Base-by-base conservation (phyloP, 306 rosid species). In the Astragalus glycyphyllos region DNA sequence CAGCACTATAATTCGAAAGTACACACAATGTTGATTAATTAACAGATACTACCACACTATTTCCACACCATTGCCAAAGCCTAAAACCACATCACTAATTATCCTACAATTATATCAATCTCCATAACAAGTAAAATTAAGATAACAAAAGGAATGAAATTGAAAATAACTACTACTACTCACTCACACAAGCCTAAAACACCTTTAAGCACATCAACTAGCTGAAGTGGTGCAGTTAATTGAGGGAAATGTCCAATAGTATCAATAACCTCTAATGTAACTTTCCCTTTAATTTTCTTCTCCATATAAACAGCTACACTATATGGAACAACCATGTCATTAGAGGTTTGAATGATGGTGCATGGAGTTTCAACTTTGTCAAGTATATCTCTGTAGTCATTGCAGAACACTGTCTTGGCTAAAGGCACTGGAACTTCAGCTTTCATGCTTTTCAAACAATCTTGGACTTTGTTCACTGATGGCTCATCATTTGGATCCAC, bases 241-340 rank as follows among this genome's bases (percentile, higher is more conserved):
- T 86, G 92, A 48, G 99, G 99, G 79, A 87, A 87, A 66, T 94
- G 99, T 0, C 97, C 97, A 11, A 50, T 6, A 7, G 80, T 14
- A 6, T 80, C 79, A 3, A 94, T 69, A 46, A 85, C 20, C 83
- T 83, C 82, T 80, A 91, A 81, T 17, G 84, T 80, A 53, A 84
- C 75, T 15, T 83, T 70, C 40, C 77, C 95, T 84, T 83, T 87
- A 46, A 94, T 89, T 48, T 83, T 89, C 77, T 82, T 82, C 61
- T 84, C 84, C 89, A 94, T 87, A 82, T 77, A 94, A 35, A 73
- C 17, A 0, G 87, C 87, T 11, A 83, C 95, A 9, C 85, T 84
- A 40, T 50, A 60, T 38, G 99, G 97, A 76, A 69, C 94, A 6
- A 59, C 91, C 2, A 54, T 7, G 77, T 94, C 99, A 50, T 11